Evolutionary conservation across 2,329 filamentous ascomycete genomes (phyloP), one percentile per base, ranked within the genome.

Genomic region (Alternaria rosae): DNA sequence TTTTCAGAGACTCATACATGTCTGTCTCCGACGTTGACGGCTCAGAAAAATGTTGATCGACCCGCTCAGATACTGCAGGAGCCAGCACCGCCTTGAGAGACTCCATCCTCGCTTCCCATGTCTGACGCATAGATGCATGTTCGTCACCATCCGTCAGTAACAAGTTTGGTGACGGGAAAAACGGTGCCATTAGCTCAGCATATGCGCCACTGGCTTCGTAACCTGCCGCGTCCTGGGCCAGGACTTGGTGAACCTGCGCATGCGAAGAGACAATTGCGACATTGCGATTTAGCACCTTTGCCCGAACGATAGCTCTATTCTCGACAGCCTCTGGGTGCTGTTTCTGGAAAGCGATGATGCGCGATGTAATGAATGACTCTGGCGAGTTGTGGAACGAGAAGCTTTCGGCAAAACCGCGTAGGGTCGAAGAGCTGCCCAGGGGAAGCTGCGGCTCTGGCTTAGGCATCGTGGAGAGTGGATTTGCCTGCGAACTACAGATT

Each of bases 181-280:
- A 51, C 12, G 47, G 47, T n/a, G 47, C 47, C 47, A 51, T 51
- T 26, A 51, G 28, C 28, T 51, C 25, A 35, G 25, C 26, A 26
- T 51, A 51, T 26, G 47, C 47, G 28, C 47, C 47, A 35, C 28
- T n/a, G n/a, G 47, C 47, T 35, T 51, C 47, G 26, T 51, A 51
- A 13, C 47, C 47, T 35, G 47, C 2, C 12, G 47, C 47, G 23
- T 51, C 47, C 2, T 51, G 25, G 47, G 47, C 47, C 13, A 51
- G 28, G 25, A 51, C 47, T 51, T 51, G 47, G 20, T 51, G 47
- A 12, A 51, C 32, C 26, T 51, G 47, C 26, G 47, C 47, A 51
- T 51, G 26, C n/a, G 47, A 51, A 17, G 47, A 51, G n/a, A 51
- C 47, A 1, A 51, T 51, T 15, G 47, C 47, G 47, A 51, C 47